phyloP scores from a whole-genome alignment of 495 filamentous ascomycete genomes.

The Aspergillus conjunctus region DNA sequence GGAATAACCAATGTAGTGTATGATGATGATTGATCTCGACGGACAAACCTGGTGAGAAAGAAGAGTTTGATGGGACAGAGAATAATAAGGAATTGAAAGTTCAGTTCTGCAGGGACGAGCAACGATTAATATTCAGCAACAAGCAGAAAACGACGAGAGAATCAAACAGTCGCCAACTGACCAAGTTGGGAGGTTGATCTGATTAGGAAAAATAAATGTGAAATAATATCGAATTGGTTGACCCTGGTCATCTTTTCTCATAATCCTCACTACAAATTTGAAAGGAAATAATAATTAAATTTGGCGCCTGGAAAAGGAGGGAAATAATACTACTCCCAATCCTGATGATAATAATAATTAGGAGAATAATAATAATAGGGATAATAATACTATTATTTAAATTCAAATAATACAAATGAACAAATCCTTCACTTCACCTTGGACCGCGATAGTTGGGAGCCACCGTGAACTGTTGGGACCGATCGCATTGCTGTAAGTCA shows the following conservation, averaged over 20 bases:
- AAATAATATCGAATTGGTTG: conserved; percentile 18
- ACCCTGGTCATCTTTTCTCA: neutral
- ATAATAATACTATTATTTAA: neutral
- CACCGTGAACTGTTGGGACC: conserved; percentile 25
- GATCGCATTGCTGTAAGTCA: conserved; percentile 34
- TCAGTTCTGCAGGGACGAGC: conserved; percentile 16
- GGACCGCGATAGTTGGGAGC: conserved; percentile 14
- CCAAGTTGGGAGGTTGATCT: conserved; percentile 19
- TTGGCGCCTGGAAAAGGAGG: conserved; percentile 3
- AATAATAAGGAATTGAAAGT: neutral
- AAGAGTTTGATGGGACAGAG: conserved; percentile 10
- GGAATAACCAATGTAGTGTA: neutral
- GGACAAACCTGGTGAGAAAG: neutral
- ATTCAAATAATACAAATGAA: neutral
- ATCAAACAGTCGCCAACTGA: conserved; percentile 13
- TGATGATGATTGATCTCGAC: conserved; percentile 7
- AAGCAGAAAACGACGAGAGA: conserved; percentile 12
- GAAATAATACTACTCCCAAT: too few relatives aligned
- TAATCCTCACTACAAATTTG: neutral
- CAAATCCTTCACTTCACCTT: conserved; percentile 7
- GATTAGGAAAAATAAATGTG: conserved; percentile 24
- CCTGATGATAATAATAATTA: neutral
- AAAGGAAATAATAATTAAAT: neutral
- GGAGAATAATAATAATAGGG: neutral
- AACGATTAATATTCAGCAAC: conserved; percentile 17